Percentiles rank a stretch among this genome's conserved stretches.
phyloP scores from a whole-genome alignment of 192 early-diverging fungal genomes.

The Gonapodya prolifera region DNA sequence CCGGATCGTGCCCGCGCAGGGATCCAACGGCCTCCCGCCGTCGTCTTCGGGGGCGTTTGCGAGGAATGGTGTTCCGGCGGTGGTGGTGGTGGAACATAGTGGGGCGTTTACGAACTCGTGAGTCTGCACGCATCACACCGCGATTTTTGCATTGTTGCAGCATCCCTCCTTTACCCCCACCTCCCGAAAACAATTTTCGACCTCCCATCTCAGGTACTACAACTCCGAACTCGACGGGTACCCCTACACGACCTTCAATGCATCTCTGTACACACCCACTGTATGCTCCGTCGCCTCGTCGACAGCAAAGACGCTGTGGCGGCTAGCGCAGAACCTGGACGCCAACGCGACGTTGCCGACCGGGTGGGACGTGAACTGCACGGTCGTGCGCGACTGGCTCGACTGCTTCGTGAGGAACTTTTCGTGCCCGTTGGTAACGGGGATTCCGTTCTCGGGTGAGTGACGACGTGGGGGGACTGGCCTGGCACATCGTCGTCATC shows the following conservation, averaged over 20 bases:
- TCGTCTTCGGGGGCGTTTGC: slow-evolving; percentile 60
- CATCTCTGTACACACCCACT: background rate
- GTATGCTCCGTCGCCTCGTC: background rate
- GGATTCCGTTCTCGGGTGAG: no score
- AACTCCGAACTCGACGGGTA: slow-evolving; percentile 51
- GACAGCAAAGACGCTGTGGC: background rate
- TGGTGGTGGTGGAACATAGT: background rate
- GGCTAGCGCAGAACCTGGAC: background rate
- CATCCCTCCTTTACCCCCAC: slow-evolving; percentile 47
- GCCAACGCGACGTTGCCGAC: background rate
- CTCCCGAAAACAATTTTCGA: slow-evolving; percentile 38
- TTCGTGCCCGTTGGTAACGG: background rate
- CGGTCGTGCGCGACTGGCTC: background rate
- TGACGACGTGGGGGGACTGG: no score
- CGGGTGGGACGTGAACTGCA: background rate
- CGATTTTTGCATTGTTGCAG: background rate
- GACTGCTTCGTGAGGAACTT: background rate
- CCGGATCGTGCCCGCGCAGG: no score
- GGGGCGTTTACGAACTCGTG: no score
- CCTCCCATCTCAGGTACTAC: slow-evolving; percentile 39
- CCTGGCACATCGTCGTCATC: no score
- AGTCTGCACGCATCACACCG: no score
- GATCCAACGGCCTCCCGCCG: slow-evolving; percentile 43
- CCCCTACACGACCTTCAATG: no score
- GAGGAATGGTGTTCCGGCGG: slow-evolving; percentile 42